Percentiles rank a stretch among this genome's conserved stretches.
These are phyloP conservation scores for Agroathelia rolfsii DNA, from an alignment of 1,284 basidiomycete genomes.

Conservation along the genomic window DNA sequence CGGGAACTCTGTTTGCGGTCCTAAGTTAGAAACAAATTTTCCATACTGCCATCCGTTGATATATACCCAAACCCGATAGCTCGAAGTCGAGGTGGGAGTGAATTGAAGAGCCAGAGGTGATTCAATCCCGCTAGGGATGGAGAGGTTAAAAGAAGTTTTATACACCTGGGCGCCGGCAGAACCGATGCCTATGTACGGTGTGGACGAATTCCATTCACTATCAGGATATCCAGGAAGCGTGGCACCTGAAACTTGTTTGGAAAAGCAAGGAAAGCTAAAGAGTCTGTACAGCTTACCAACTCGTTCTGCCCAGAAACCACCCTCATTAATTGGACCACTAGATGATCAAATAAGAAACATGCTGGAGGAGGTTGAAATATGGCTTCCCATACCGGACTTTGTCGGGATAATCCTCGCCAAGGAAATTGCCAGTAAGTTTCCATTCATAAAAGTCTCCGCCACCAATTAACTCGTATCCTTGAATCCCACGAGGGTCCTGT, in stretches of 20 bases:
- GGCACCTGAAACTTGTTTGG: constrained; percentile 16
- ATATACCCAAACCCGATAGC: constrained; percentile 27
- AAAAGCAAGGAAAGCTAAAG: neutral
- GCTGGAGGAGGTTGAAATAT: too few species aligned
- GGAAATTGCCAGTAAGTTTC: constrained; percentile 39
- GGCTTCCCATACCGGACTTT: too few species aligned
- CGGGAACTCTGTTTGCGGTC: constrained; percentile 15
- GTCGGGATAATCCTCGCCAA: constrained; percentile 26
- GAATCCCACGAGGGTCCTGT: constrained; percentile 36
- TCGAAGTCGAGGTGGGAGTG: constrained; percentile 22
- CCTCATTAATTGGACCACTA: constrained; percentile 41
- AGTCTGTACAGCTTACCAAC: constrained; percentile 27
- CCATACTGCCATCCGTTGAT: constrained; percentile 38
- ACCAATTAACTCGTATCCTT: constrained; percentile 30
- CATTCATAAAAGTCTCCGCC: constrained; percentile 30
- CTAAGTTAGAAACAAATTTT: constrained; percentile 17
- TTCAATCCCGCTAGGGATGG: constrained; percentile 27
- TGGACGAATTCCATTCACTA: constrained; percentile 29
- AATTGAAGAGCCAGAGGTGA: constrained; percentile 35
- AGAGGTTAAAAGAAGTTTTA: constrained; percentile 31
- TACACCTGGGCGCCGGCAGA: constrained; percentile 34
- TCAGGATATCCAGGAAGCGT: constrained; percentile 36
- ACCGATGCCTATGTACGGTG: constrained; percentile 23
- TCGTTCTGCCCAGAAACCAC: constrained; percentile 41
- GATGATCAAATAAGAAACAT: too few species aligned